A percentile compares a stretch with the other conserved stretches of the same genome.
These are phyloP conservation scores for Leccinum aurantiacum DNA, from an alignment of 768 basidiomycete species.

Conservation along the genomic window DNA sequence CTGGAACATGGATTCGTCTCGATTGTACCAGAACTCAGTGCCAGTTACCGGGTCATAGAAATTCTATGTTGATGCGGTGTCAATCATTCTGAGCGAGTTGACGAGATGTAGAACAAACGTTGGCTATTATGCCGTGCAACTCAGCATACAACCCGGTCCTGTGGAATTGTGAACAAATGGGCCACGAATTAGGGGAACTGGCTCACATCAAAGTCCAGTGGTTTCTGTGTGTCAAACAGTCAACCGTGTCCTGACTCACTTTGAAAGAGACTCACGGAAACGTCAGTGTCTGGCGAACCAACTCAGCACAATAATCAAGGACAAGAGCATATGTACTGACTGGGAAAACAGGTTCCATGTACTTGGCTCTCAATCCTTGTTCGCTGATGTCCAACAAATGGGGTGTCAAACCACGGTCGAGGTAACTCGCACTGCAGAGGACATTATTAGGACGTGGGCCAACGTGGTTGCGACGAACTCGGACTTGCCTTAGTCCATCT, in stretches of 20 bases:
- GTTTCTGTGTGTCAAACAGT: constrained; percentile 50
- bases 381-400: constrained; percentile 79
- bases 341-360: constrained; percentile 85
- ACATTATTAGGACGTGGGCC: constrained; percentile 11
- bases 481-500: constrained; percentile 71
- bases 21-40: constrained; percentile 72
- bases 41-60: constrained; percentile 77
- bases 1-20: constrained; percentile 58
- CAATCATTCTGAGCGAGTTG: neutral
- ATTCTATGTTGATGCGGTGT: constrained; percentile 47
- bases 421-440: constrained; percentile 69
- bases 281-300: constrained; percentile 64
- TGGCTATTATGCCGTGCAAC: constrained; percentile 89
- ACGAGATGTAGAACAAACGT: constrained; percentile 46
- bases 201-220: constrained; percentile 85
- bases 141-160: constrained; percentile 91
- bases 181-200: neutral
- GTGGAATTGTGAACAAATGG: neutral
- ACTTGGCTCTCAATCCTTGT: constrained; percentile 84
- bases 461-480: neutral
- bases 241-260: neutral
- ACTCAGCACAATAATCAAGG: constrained; percentile 2
- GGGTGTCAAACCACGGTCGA: constrained; percentile 83
- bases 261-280: constrained; percentile 67
- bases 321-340: constrained; percentile 46